A percentile compares a stretch with the other conserved stretches of the same genome.
Evolutionary conservation across 2,329 filamentous ascomycete genomes (phyloP).

Genomic region (Chrysosporium keratinophilum): DNA sequence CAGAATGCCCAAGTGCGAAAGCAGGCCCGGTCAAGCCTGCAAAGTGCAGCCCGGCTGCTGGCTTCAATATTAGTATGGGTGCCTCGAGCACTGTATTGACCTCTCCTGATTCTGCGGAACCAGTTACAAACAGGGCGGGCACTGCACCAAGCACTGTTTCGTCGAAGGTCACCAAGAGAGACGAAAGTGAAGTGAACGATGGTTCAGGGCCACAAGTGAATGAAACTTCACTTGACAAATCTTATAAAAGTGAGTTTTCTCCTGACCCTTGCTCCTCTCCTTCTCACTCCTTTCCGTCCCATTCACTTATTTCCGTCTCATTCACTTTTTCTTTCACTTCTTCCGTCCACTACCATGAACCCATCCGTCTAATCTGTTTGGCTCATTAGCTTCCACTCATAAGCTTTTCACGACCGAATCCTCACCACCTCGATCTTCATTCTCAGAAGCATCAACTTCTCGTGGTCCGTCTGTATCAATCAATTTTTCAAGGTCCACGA

Average conservation of each 20-base stretch:
- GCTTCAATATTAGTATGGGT: background rate
- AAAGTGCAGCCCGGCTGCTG: background rate
- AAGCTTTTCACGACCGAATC: background rate
- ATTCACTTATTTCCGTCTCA: background rate
- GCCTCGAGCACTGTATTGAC: conserved; percentile 1
- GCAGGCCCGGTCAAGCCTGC: background rate
- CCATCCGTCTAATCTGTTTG: background rate
- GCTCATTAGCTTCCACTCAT: background rate
- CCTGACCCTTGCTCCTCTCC: background rate
- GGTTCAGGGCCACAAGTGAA: background rate
- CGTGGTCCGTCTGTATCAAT: background rate
- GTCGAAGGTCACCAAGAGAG: background rate
- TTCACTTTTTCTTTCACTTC: background rate
- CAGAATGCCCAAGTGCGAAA: background rate
- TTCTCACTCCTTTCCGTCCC: background rate
- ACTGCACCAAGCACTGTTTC: background rate
- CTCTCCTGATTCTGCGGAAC: background rate
- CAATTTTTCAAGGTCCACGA: background rate
- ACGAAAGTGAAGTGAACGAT: background rate
- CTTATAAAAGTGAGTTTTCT: conserved; percentile 3
- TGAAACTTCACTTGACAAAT: background rate
- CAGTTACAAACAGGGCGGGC: background rate
- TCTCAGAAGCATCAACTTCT: background rate
- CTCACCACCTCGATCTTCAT: background rate
- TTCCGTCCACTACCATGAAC: background rate